These are phyloP conservation scores for Nemania serpens DNA, from an alignment of 2,329 filamentous ascomycete genomes.

Conservation along the genomic window DNA sequence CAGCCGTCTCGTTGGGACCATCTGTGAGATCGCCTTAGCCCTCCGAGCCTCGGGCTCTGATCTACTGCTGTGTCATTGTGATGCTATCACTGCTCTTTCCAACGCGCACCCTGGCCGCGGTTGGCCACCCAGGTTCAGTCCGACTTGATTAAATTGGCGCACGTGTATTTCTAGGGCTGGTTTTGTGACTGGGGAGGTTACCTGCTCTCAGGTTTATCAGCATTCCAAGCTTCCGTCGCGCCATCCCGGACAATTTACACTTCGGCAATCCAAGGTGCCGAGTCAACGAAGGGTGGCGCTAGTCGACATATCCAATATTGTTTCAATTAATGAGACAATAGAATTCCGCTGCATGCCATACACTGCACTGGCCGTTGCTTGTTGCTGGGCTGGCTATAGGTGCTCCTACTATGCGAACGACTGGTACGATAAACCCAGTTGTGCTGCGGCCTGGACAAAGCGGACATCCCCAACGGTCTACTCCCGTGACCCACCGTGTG, in stretches of 20 bases:
- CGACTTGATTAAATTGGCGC: background rate
- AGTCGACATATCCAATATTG: constrained; percentile 19
- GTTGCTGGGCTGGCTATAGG: constrained; percentile 26
- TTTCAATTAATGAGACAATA: constrained; percentile 32
- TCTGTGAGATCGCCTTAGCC: constrained; percentile 3
- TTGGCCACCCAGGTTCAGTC: background rate
- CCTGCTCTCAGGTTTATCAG: constrained; percentile 1
- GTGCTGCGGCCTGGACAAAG: constrained; percentile 34
- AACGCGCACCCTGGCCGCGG: background rate
- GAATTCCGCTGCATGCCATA: constrained; percentile 24
- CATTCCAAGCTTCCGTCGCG: constrained; percentile 21
- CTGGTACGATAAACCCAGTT: constrained; percentile 33
- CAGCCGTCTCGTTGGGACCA: background rate
- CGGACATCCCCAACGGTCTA: constrained; percentile 44
- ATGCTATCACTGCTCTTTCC: background rate
- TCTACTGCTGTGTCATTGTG: background rate
- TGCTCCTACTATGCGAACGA: constrained; percentile 14
- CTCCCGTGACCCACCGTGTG: constrained; percentile 35
- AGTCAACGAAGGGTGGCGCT: constrained; percentile 25
- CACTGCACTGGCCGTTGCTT: constrained; percentile 9
- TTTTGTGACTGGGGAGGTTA: background rate
- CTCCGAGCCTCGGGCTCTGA: constrained; percentile 7
- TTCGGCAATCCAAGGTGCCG: constrained; percentile 24
- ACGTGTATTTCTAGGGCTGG: background rate
- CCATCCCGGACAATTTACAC: constrained; percentile 16